Conservation (phyloP, 1,284 basidiomycete species). For the Ustanciosporium gigantosporum region DNA sequence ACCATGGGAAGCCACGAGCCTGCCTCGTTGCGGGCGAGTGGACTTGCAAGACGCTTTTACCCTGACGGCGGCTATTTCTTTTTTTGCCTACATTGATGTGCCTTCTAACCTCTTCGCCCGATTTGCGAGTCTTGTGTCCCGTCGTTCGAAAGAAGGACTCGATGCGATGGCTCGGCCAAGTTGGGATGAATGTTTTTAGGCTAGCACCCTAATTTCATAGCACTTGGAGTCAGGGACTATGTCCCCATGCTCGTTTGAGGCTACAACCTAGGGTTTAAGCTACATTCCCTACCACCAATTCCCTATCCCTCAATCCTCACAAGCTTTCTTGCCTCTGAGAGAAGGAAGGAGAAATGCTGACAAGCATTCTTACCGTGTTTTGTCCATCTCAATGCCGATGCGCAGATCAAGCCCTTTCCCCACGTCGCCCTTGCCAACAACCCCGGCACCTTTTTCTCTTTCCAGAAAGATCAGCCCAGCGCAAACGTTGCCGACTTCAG, state of each 20-base stretch:
- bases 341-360: too few relatives aligned
- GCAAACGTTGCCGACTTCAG: slow-evolving; percentile 8
- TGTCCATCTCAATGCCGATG: background rate
- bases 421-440: slow-evolving; percentile 2
- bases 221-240: slow-evolving; percentile 45
- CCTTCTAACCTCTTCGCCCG: slow-evolving; percentile 42
- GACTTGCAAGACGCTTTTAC: slow-evolving; percentile 42
- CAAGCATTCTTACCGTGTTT: background rate
- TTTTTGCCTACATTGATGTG: slow-evolving; percentile 47
- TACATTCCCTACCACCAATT: slow-evolving; percentile 2
- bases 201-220: slow-evolving; percentile 51
- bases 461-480: background rate
- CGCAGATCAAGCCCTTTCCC: slow-evolving; percentile 17
- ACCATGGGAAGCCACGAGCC: slow-evolving; percentile 38
- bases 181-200: slow-evolving; percentile 43
- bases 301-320: background rate
- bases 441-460: slow-evolving; percentile 3
- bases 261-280: slow-evolving; percentile 43
- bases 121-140: background rate
- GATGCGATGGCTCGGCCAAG: too few relatives aligned
- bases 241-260: slow-evolving; percentile 42
- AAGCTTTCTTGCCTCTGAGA: too few relatives aligned
- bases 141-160: background rate
- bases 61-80: slow-evolving; percentile 50
- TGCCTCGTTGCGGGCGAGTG: slow-evolving; percentile 41